A percentile compares a stretch with the other conserved stretches of the same genome.
phyloP scores from a whole-genome alignment of 2,329 filamentous ascomycete species.

The Rhynchosporium secalis region DNA sequence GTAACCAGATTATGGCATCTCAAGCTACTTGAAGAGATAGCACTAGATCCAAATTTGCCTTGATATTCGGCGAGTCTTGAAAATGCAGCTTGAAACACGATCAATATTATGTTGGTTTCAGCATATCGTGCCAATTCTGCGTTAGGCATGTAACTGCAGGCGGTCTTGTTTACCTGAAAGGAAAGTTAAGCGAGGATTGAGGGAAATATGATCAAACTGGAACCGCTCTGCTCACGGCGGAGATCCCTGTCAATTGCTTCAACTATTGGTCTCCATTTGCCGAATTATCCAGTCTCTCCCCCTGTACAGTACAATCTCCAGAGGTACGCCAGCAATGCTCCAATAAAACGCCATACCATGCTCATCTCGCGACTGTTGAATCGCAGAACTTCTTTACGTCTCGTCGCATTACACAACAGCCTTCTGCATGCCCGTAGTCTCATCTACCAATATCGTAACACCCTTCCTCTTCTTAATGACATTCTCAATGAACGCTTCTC shows the following conservation, averaged over 20 bases:
- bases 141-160: too few relatives aligned
- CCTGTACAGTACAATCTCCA: neutral
- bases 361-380: constrained; percentile 16
- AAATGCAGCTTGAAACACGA: neutral
- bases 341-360: constrained; percentile 6
- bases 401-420: constrained; percentile 32
- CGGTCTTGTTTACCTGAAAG: too few relatives aligned
- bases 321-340: constrained; percentile 23
- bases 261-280: too few relatives aligned
- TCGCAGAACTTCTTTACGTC: neutral
- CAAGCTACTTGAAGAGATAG: too few relatives aligned
- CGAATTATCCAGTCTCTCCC: too few relatives aligned
- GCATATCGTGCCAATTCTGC: too few relatives aligned
- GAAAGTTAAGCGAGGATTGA: too few relatives aligned
- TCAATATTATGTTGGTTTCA: neutral
- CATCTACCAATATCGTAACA: constrained; percentile 34
- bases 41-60: neutral
- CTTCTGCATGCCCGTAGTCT: constrained; percentile 35
- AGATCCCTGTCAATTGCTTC: too few relatives aligned
- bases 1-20: too few relatives aligned
- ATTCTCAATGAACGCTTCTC: constrained; percentile 98
- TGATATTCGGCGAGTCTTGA: neutral
- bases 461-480: constrained; percentile 58
- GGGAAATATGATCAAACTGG: too few relatives aligned
- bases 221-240: too few relatives aligned